Percentiles rank a stretch among this genome's conserved stretches.
phyloP scores from a whole-genome alignment of 345 rosid species.

The Lepidium africanum region DNA sequence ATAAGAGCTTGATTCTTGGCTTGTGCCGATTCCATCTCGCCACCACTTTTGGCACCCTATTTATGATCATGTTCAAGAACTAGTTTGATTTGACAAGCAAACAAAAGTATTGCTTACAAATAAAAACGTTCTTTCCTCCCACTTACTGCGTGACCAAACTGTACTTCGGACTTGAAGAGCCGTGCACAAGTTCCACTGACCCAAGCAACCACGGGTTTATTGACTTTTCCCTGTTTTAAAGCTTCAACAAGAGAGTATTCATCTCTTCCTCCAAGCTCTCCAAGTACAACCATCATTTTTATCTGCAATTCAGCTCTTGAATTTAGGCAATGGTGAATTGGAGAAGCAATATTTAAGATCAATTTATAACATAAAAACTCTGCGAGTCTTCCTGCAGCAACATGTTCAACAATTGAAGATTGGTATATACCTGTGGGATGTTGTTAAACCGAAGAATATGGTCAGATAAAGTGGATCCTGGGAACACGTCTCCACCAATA shows the following conservation, averaged over 20 bases:
- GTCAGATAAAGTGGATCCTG: constrained; percentile 94
- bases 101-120: not conserved
- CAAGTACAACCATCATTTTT: constrained; percentile 93
- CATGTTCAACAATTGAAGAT: not conserved
- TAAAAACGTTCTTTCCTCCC: not conserved
- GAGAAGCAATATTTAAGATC: not conserved
- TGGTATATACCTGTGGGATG: constrained; percentile 77
- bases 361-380: not conserved
- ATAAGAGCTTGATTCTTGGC: constrained; percentile 93
- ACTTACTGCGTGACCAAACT: constrained; percentile 99
- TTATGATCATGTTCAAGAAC: constrained; percentile 9
- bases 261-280: constrained; percentile 97
- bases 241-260: constrained; percentile 98
- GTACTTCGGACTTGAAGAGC: constrained; percentile 97
- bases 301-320: constrained; percentile 41
- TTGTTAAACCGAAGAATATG: constrained; percentile 90
- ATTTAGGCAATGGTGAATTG: not conserved
- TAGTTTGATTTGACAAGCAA: not conserved
- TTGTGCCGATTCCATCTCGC: constrained; percentile 98
- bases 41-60: constrained; percentile 99
- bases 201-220: constrained; percentile 98
- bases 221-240: constrained; percentile 85
- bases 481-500: constrained; percentile 98
- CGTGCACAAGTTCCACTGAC: constrained; percentile 98
- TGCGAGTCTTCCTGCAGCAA: not conserved